phyloP scores from a whole-genome alignment of 2,329 filamentous ascomycete genomes.

The Colletotrichum liriopes region DNA sequence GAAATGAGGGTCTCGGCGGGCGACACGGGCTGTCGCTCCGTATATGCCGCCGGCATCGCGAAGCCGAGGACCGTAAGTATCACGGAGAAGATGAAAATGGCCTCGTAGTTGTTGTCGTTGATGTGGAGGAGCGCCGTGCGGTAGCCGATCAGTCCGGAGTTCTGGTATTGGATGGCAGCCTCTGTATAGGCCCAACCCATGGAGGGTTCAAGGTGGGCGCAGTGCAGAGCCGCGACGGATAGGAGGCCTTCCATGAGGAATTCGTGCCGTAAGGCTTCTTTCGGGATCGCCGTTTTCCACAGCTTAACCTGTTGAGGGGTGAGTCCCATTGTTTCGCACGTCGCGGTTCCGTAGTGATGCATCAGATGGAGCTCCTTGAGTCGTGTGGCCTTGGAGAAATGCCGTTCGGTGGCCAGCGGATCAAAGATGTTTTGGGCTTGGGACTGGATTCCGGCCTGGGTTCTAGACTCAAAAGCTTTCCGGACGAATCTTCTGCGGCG shows the following conservation, averaged over 20 bases:
- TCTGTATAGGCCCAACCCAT: conserved; percentile 1
- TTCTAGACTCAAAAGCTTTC: too few species aligned
- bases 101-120: background rate
- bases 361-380: too few species aligned
- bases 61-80: background rate
- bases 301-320: background rate
- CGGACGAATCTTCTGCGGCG: too few species aligned
- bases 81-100: background rate
- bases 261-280: background rate
- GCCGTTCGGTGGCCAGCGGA: too few species aligned
- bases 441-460: too few species aligned
- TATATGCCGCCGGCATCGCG: background rate
- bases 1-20: too few species aligned
- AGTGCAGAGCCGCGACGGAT: background rate
- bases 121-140: background rate
- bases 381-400: too few species aligned
- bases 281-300: background rate
- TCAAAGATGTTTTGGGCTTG: too few species aligned
- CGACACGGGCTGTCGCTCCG: too few species aligned
- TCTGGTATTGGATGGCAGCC: background rate
- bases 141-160: background rate
- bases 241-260: conserved; percentile 4
- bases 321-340: background rate
- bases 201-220: background rate
- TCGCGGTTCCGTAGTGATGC: too few species aligned